phyloP scores from a whole-genome alignment of 1,284 basidiomycete species.

The Filobasidium uniguttulatum region DNA sequence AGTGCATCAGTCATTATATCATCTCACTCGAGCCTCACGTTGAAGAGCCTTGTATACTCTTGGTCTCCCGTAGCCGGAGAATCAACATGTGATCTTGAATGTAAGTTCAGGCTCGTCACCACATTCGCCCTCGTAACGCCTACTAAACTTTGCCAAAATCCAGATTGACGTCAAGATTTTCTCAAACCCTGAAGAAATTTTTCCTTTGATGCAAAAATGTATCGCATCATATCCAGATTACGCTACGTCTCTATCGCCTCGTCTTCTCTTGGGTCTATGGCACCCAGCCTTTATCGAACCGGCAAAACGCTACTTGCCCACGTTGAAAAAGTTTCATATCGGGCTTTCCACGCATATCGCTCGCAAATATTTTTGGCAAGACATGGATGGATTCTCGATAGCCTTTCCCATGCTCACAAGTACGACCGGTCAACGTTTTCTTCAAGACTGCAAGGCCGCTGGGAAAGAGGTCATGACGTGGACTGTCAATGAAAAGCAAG shows the following conservation, averaged over 20 bases:
- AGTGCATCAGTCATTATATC: no score
- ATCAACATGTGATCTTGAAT: conserved; percentile 71
- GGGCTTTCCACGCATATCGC: conserved; percentile 58
- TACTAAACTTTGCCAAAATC: background rate
- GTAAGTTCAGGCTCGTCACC: conserved; percentile 24
- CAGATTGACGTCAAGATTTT: conserved; percentile 71
- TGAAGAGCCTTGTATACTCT: background rate
- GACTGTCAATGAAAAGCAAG: conserved; percentile 83
- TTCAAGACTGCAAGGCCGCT: conserved; percentile 58
- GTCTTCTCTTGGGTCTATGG: conserved; percentile 76
- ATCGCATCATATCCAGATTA: conserved; percentile 57
- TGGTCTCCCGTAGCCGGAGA: conserved; percentile 50
- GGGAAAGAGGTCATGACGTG: conserved; percentile 87
- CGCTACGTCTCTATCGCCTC: conserved; percentile 68
- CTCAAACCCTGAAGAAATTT: conserved; percentile 79
- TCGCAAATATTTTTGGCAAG: conserved; percentile 80
- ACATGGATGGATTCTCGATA: conserved; percentile 80
- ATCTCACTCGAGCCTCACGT: background rate
- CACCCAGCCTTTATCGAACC: conserved; percentile 77
- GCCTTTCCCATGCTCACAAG: conserved; percentile 60
- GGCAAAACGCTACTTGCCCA: conserved; percentile 60
- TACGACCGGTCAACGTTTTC: conserved; percentile 53
- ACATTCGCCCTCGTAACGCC: background rate
- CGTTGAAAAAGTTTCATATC: conserved; percentile 71
- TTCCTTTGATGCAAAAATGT: conserved; percentile 68